Evolutionary conservation across 148 eudicot genomes (phyloP), one percentile per base, ranked within the genome.

Genomic region (Chenopodium quinoa): DNA sequence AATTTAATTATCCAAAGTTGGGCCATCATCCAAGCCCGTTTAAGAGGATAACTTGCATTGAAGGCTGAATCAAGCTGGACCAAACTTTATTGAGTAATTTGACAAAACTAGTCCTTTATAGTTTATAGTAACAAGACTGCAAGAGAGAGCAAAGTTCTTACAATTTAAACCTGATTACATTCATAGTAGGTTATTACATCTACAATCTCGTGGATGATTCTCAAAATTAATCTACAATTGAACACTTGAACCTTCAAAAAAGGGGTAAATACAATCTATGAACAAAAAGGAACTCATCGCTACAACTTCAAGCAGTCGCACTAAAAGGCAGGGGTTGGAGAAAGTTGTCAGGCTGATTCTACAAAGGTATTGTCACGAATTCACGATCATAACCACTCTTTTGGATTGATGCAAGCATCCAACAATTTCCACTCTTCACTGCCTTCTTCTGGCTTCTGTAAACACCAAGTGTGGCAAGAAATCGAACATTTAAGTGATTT

Each of bases 351-450:
- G 64, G 73, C 1, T 1, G 10, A 62, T 46, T 67, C 3, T 58
- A 76, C 50, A 48, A 47, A 37, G 8, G 52, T 27, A 83, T 54
- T 19, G 22, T 73, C 58, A 73, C 29, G 29, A 27, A 27, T 27
- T 27, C 29, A 27, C 76, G 20, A n/a, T 88, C 87, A 89, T 80
- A 95, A 14, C 97, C 99, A 96, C 80, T 96, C 99, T 84, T 87
- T 92, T 3, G 98, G 99, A 78, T 93, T 96, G 83, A 92, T 93
- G 88, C 98, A 93, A 54, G 99, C 98, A 90, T 96, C 99, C 86
- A 96, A 81, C 75, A 96, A 83, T 75, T 96, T 96, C 98, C 97
- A 92, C 82, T 96, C 99, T 85, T 96, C 99, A 70, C 92, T 91
- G 7, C 99, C 99, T 81, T 87, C 94, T 86, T 93, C 98, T 1